Percentiles rank a stretch among this genome's conserved stretches.
Evolutionary conservation across 176 grass and related monocot genomes (phyloP).

Genomic region (Chrysopogon serrulatus): DNA sequence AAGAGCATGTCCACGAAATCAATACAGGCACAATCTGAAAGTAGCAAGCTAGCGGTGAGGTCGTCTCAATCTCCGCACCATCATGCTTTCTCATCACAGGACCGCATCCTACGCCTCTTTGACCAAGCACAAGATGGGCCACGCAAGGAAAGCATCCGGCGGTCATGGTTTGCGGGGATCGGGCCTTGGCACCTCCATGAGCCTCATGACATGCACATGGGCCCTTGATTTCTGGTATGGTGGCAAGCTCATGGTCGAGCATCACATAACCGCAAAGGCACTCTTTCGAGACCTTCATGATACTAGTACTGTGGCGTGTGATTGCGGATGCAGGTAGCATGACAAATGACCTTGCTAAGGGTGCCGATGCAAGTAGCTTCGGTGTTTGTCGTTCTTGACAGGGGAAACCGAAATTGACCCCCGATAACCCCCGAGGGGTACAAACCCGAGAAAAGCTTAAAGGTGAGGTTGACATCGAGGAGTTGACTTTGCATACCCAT

Average conservation of each 20-base stretch:
- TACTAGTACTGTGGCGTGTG: slow-evolving; percentile 89
- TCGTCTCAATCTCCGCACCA: slow-evolving; percentile 80
- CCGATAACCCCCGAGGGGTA: slow-evolving; percentile 56
- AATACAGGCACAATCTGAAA: slow-evolving; percentile 64
- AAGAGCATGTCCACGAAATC: slow-evolving; percentile 73
- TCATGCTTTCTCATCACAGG: slow-evolving; percentile 92
- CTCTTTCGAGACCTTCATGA: slow-evolving; percentile 88
- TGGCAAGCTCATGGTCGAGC: slow-evolving; percentile 51
- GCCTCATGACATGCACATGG: slow-evolving; percentile 58
- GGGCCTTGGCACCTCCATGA: slow-evolving; percentile 70
- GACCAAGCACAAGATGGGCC: slow-evolving; percentile 62
- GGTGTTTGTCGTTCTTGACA: slow-evolving; percentile 74
- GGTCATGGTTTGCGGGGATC: slow-evolving; percentile 81
- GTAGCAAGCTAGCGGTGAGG: slow-evolving; percentile 82
- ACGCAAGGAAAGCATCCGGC: slow-evolving; percentile 57
- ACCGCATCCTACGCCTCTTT: slow-evolving; percentile 66
- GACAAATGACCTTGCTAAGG: slow-evolving; percentile 89
- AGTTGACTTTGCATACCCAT: slow-evolving; percentile 75
- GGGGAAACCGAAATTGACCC: slow-evolving; percentile 62
- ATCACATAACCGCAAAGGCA: slow-evolving; percentile 54
- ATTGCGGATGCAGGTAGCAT: slow-evolving; percentile 89
- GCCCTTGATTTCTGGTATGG: slow-evolving; percentile 92
- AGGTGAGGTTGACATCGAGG: slow-evolving; percentile 64
- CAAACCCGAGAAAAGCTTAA: slow-evolving; percentile 48
- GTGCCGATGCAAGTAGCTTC: slow-evolving; percentile 68